Percentiles rank a stretch among this genome's conserved stretches.
phyloP scores from a whole-genome alignment of 768 basidiomycete species.

The Trametes villosa region DNA sequence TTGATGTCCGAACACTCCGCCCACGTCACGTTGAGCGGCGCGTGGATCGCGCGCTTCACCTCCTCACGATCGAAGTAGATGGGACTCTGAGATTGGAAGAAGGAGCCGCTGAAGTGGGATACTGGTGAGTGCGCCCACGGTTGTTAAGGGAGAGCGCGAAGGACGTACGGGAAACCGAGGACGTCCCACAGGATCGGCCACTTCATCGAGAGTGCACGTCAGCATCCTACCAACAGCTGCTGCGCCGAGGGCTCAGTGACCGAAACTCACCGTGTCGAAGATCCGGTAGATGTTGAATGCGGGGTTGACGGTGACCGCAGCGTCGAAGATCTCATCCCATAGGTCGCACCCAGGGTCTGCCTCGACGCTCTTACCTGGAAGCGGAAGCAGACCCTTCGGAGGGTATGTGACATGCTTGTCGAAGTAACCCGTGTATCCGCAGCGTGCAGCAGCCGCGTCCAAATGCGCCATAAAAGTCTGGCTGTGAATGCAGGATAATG shows the following conservation, averaged over 20 bases:
- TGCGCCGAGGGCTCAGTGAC: too few species aligned
- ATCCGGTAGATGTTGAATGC: conserved; percentile 83
- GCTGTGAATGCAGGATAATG: conserved; percentile 38
- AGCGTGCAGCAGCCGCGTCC: conserved; percentile 52
- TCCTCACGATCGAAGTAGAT: conserved; percentile 73
- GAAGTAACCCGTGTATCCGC: conserved; percentile 67
- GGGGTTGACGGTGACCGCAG: conserved; percentile 65
- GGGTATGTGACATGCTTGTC: conserved; percentile 69
- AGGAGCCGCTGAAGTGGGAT: conserved; percentile 21
- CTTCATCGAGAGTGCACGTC: conserved; percentile 10
- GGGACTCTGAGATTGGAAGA: conserved; percentile 55
- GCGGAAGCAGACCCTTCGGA: conserved; percentile 60
- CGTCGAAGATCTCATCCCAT: conserved; percentile 68
- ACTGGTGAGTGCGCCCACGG: not conserved
- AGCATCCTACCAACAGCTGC: not conserved
- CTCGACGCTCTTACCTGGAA: conserved; percentile 59
- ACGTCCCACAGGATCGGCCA: conserved; percentile 80
- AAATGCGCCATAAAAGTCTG: conserved; percentile 64
- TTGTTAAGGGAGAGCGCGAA: not conserved
- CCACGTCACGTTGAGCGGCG: conserved; percentile 65
- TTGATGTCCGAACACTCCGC: conserved; percentile 59
- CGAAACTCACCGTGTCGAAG: conserved; percentile 59
- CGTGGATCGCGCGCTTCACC: conserved; percentile 74
- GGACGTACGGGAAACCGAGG: conserved; percentile 72
- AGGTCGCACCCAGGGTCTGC: conserved; percentile 61